These are phyloP conservation scores for Carex arenaria DNA, from an alignment of 202 grass and related monocot genomes.

Conservation along the genomic window DNA sequence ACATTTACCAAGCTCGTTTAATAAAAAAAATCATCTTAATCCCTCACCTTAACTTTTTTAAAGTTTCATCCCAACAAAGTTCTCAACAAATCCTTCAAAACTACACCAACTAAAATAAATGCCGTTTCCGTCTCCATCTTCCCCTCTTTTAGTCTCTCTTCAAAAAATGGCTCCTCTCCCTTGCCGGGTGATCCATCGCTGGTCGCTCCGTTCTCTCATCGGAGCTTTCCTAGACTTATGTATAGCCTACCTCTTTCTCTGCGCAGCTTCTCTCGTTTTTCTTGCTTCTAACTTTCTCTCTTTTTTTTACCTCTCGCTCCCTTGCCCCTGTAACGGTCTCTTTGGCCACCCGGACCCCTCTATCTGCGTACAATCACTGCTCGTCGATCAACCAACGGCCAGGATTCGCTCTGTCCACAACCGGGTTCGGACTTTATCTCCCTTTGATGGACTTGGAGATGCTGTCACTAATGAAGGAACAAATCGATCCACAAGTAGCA, in stretches of 20 bases:
- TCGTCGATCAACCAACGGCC: slow-evolving; percentile 12
- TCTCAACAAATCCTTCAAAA: not conserved
- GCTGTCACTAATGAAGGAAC: not conserved
- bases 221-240: slow-evolving; percentile 58
- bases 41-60: not conserved
- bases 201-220: slow-evolving; percentile 50
- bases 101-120: not conserved
- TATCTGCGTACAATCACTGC: slow-evolving; percentile 28
- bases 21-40: not conserved
- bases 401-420: slow-evolving; percentile 2
- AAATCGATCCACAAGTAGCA: not conserved
- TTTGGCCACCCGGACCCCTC: slow-evolving; percentile 36
- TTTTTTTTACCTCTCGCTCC: slow-evolving; percentile 34
- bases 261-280: slow-evolving; percentile 42
- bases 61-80: not conserved
- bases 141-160: not conserved
- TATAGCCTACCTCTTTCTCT: slow-evolving; percentile 79
- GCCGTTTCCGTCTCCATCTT: slow-evolving; percentile 12
- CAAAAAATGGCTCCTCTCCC: not conserved
- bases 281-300: slow-evolving; percentile 36
- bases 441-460: slow-evolving; percentile 16
- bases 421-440: slow-evolving; percentile 14
- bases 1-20: not conserved
- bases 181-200: slow-evolving; percentile 23
- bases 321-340: slow-evolving; percentile 59